Percentiles rank a stretch among this genome's conserved stretches.
phyloP scores from a whole-genome alignment of 306 rosid genomes.

The Glycine tomentella region DNA sequence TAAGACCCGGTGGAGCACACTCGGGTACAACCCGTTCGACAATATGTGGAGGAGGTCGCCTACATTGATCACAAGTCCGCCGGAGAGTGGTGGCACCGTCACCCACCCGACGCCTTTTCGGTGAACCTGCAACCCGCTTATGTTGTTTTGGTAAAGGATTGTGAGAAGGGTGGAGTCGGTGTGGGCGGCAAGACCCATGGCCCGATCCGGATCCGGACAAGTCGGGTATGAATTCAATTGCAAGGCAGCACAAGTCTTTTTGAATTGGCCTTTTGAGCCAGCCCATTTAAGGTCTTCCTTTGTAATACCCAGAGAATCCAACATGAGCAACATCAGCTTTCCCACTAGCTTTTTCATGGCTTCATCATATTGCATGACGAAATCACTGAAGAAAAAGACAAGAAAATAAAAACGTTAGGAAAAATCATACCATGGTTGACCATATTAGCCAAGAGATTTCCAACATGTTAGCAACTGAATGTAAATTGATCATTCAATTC shows the following conservation, averaged over 20 bases:
- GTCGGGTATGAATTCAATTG: conserved; percentile 84
- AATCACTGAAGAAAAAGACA: conserved; percentile 55
- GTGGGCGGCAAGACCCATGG: conserved; percentile 93
- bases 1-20: conserved; percentile 76
- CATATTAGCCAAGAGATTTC: conserved; percentile 30
- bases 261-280: conserved; percentile 57
- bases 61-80: conserved; percentile 61
- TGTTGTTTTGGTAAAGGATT: conserved; percentile 72
- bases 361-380: conserved; percentile 61
- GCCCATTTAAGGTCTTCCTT: conserved; percentile 75
- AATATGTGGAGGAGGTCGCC: conserved; percentile 84
- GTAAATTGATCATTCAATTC: conserved; percentile 27
- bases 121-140: conserved; percentile 75
- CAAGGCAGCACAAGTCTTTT: conserved; percentile 59
- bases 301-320: conserved; percentile 70
- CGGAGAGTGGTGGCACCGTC: conserved; percentile 60
- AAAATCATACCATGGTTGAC: conserved; percentile 21
- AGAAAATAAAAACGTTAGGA: neutral
- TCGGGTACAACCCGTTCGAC: conserved; percentile 75
- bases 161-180: conserved; percentile 89
- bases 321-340: conserved; percentile 73
- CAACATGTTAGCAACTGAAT: neutral
- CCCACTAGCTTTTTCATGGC: conserved; percentile 75
- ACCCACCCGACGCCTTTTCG: conserved; percentile 75
- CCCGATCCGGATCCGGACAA: conserved; percentile 94